Evolutionary conservation across 257 asterid genomes (phyloP).

Genomic region (Solanum chiquidenum): DNA sequence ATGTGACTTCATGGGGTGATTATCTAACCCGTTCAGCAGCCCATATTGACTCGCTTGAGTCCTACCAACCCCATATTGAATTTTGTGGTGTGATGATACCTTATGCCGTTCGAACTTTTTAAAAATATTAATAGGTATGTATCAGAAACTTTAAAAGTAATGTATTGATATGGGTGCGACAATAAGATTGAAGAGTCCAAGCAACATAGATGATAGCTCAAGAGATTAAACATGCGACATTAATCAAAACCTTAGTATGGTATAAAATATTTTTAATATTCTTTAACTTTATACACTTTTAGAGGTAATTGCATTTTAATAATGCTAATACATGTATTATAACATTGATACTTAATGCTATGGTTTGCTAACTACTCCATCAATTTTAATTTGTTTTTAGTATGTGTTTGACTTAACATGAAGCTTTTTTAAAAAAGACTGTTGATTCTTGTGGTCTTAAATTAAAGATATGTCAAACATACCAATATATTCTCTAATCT

Average conservation of each 20-base stretch:
- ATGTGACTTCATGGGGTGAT: background rate
- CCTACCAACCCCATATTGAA: background rate
- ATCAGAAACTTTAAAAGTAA: too few relatives aligned
- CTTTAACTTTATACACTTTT: too few relatives aligned
- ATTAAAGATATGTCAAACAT: background rate
- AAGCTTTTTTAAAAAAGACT: accelerated
- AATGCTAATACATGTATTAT: background rate
- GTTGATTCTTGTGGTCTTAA: background rate
- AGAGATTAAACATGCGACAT: background rate
- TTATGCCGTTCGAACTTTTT: too few relatives aligned
- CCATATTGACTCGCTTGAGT: background rate
- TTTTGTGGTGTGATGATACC: background rate
- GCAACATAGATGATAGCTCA: background rate
- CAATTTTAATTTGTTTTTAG: too few relatives aligned
- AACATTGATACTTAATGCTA: too few relatives aligned
- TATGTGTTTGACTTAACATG: too few relatives aligned
- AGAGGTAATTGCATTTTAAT: background rate
- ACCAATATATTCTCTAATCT: too few relatives aligned
- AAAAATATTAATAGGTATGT: too few relatives aligned
- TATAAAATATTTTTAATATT: too few relatives aligned
- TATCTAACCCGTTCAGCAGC: background rate
- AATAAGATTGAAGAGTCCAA: too few relatives aligned
- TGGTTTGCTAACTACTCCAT: background rate
- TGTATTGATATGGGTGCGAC: too few relatives aligned
- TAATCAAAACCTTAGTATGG: background rate